Base-by-base conservation (phyloP, 495 filamentous ascomycete species). In the Annulohypoxylon nitens region DNA sequence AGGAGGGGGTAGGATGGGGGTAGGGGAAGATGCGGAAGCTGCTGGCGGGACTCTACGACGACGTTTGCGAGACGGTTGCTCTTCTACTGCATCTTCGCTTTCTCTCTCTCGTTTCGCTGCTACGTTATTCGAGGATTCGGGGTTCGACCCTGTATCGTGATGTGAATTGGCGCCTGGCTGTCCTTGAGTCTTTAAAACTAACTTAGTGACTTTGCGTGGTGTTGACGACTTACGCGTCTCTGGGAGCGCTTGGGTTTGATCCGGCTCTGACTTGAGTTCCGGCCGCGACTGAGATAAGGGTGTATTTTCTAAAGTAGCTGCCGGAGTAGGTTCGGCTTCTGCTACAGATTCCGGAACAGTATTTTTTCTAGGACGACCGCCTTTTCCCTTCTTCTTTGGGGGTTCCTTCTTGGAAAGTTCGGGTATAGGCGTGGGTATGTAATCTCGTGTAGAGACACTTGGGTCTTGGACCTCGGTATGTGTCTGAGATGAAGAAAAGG, bases 321-420 rank as follows among this genome's bases (percentile, higher is more conserved):
- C 53, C 6, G 37, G 50, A 20, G 60, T 34, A 6, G 64, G 36
- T 30, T 62, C 48, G 14, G 65, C n/a, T 63, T 73, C 64, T 16
- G 61, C 43, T 25, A 14, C 34, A 30, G 70, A 58, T 37, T 57
- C 67, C 41, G 67, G 64, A 23, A 69, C 18, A 5, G 64, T 64
- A 16, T 75, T 64, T 54, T 79, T 79, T 1, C 77, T 69, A 39
- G 77, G 77, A n/a, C 77, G 67, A 18, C 77, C 77, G 7, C 77
- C 77, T 25, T 75, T 79, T 23, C 75, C 75, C 60, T 75, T 78
- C 64, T 74, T 79, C 62, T 73, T 79, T 0, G 70, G 75, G 1
- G 51, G 23, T 11, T 65, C 60, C 9, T 55, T 66, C 26, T 69
- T 67, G 3, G 20, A 20, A 25, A 61, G 45, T 5, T 67, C 45